Conservation (phyloP, 768 basidiomycete genomes). For the Boletus edulis region DNA sequence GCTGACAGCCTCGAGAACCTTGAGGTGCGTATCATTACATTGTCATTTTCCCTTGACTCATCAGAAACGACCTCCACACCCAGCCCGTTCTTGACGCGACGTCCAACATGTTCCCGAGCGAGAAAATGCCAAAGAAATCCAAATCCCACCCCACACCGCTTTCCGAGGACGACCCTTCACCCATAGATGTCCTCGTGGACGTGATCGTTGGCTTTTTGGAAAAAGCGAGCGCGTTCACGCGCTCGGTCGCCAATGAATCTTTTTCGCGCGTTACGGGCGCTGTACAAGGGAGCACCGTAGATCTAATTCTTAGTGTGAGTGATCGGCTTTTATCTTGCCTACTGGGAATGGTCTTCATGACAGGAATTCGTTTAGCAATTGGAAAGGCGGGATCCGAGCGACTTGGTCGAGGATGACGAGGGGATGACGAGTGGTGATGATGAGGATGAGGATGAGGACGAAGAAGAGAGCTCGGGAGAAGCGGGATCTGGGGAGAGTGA, state of each 20-base stretch:
- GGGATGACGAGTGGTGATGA: slow-evolving; percentile 38
- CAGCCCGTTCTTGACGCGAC: slow-evolving; percentile 64
- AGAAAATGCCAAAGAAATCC: slow-evolving; percentile 37
- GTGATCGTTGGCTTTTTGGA: slow-evolving; percentile 89
- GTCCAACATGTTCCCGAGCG: slow-evolving; percentile 47
- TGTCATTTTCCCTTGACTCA: background rate
- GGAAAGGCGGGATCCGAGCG: slow-evolving; percentile 62
- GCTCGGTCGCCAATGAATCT: slow-evolving; percentile 74
- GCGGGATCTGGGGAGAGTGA: slow-evolving; percentile 35
- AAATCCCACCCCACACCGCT: slow-evolving; percentile 5
- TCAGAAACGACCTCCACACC: background rate
- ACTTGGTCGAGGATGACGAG: slow-evolving; percentile 44
- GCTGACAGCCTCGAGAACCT: slow-evolving; percentile 59
- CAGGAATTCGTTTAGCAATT: slow-evolving; percentile 64
- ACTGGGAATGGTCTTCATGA: background rate
- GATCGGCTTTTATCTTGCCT: slow-evolving; percentile 4
- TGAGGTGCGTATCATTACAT: slow-evolving; percentile 46
- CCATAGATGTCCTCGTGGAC: slow-evolving; percentile 86
- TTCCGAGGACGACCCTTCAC: slow-evolving; percentile 41
- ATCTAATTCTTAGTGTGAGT: slow-evolving; percentile 78
- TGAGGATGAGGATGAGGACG: slow-evolving; percentile 37
- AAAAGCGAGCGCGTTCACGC: slow-evolving; percentile 74
- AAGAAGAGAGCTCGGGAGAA: slow-evolving; percentile 32
- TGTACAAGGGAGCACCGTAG: slow-evolving; percentile 67
- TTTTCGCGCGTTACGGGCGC: slow-evolving; percentile 71